Conservation (phyloP, 164 flowering plant genomes). For the Platanus orientalis region DNA sequence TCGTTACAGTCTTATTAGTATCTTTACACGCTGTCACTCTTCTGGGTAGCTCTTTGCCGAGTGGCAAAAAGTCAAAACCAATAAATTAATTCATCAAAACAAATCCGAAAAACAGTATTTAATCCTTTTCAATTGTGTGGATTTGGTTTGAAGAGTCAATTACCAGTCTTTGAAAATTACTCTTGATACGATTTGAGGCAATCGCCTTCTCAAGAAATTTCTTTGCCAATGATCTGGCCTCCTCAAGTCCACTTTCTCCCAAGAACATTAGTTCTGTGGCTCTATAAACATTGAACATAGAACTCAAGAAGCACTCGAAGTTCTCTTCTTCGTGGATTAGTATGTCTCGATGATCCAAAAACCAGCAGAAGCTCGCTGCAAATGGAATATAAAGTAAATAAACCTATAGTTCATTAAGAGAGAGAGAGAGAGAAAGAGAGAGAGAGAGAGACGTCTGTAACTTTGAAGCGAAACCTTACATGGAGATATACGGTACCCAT, state of each 20-base stretch:
- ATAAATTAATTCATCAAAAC: no score
- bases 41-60: no score
- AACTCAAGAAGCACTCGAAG: slow-evolving; percentile 14
- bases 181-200: not conserved
- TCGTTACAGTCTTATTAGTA: no score
- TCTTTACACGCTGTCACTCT: no score
- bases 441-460: not conserved
- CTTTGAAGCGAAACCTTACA: slow-evolving; percentile 19
- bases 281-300: slow-evolving; percentile 29
- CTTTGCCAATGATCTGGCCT: slow-evolving; percentile 15
- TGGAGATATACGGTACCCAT: slow-evolving; percentile 32
- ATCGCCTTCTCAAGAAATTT: not conserved
- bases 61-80: no score
- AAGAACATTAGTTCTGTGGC: slow-evolving; percentile 36
- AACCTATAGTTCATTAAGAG: no score
- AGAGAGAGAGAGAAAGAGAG: not conserved
- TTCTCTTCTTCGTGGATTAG: slow-evolving; percentile 18
- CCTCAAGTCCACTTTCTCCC: slow-evolving; percentile 29
- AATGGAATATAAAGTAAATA: not conserved
- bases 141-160: not conserved
- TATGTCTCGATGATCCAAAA: slow-evolving; percentile 19
- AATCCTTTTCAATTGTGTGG: not conserved
- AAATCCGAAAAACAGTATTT: no score
- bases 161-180: not conserved
- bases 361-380: slow-evolving; percentile 34